Conservation (phyloP, 345 rosid genomes). For the Arabidopsis thaliana region DNA sequence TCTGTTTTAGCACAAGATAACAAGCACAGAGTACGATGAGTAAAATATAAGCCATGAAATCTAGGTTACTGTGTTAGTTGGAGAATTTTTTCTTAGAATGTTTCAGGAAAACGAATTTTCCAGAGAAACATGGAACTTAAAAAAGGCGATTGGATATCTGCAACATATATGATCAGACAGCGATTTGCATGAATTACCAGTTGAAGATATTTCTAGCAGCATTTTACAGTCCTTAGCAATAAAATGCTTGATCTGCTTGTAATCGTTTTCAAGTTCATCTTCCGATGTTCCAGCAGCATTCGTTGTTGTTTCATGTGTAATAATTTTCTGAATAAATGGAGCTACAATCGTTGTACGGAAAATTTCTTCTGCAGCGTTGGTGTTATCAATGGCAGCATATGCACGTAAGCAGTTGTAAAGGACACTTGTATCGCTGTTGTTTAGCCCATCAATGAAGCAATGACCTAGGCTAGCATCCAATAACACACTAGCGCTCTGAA, state of each 20-base stretch:
- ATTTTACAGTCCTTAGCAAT: conserved; percentile 77
- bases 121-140: conserved; percentile 2
- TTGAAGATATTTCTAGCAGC: conserved; percentile 80
- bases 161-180: neutral
- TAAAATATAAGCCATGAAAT: conserved; percentile 15
- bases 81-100: neutral
- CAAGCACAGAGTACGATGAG: conserved; percentile 24
- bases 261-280: conserved; percentile 84
- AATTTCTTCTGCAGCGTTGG: conserved; percentile 77
- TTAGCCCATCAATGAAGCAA: conserved; percentile 93
- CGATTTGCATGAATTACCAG: conserved; percentile 55
- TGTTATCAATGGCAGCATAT: conserved; percentile 92
- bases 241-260: conserved; percentile 68
- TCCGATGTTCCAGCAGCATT: conserved; percentile 57
- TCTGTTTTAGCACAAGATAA: conserved; percentile 54
- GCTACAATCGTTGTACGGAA: conserved; percentile 79
- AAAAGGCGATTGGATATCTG: neutral
- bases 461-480: conserved; percentile 95
- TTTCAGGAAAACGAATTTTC: neutral
- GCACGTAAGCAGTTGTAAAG: conserved; percentile 97
- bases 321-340: conserved; percentile 70
- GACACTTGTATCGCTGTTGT: conserved; percentile 80
- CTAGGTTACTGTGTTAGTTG: neutral
- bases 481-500: conserved; percentile 79
- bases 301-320: conserved; percentile 60